phyloP scores from a whole-genome alignment of 2,329 filamentous ascomycete species.

The Arthrobotrys sinensis region DNA sequence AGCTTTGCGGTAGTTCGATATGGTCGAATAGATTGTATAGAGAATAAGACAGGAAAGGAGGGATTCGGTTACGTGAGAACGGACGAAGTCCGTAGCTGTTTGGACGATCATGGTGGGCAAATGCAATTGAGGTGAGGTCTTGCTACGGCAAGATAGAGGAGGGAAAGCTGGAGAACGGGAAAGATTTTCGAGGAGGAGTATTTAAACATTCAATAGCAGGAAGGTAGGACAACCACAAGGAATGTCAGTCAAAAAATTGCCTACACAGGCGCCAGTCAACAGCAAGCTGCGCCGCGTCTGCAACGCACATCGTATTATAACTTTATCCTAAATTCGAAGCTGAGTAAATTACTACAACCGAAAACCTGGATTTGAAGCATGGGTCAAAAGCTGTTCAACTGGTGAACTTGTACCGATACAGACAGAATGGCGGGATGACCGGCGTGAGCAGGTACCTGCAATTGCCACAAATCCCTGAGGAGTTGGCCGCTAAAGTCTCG shows the following conservation, averaged over 20 bases:
- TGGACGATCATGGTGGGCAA: slow-evolving; percentile 48
- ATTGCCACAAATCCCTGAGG: slow-evolving; percentile 9
- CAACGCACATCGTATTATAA: slow-evolving; percentile 17
- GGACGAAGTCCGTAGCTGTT: slow-evolving; percentile 37
- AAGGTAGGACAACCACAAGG: slow-evolving; percentile 19
- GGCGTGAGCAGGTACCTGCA: slow-evolving; percentile 12
- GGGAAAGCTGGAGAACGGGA: background rate
- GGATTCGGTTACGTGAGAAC: slow-evolving; percentile 11
- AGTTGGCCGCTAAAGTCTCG: slow-evolving; percentile 20
- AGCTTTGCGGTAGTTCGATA: slow-evolving; percentile 41
- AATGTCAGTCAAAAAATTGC: slow-evolving; percentile 16
- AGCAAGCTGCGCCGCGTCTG: slow-evolving; percentile 11
- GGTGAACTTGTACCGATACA: slow-evolving; percentile 15
- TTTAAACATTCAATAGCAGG: slow-evolving; percentile 23
- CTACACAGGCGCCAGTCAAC: background rate
- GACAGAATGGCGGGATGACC: background rate
- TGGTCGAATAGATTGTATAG: slow-evolving; percentile 33
- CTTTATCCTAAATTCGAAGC: slow-evolving; percentile 54
- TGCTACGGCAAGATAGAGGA: slow-evolving; percentile 11
- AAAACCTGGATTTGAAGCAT: slow-evolving; percentile 20
- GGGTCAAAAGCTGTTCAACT: background rate
- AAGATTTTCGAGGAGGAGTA: slow-evolving; percentile 17
- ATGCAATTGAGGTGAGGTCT: slow-evolving; percentile 14
- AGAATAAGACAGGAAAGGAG: slow-evolving; percentile 35
- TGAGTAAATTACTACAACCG: slow-evolving; percentile 15